Evolutionary conservation across 2,329 filamentous ascomycete species (phyloP).

Genomic region (Colletotrichum theobromicola): DNA sequence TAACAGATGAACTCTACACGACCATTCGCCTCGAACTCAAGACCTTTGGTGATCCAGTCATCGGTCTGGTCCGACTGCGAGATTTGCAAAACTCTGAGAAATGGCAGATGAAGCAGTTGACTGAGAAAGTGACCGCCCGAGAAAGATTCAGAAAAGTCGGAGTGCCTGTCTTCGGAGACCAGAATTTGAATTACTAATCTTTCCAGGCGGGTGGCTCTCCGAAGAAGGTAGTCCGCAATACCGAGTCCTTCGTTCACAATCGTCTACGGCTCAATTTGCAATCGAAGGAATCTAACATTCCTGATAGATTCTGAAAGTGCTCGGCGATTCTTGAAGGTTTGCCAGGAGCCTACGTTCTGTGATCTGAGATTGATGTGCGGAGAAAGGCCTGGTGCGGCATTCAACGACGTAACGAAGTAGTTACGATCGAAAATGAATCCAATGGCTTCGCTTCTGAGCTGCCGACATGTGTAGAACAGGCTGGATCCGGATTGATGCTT

Average conservation of each 20-base stretch:
- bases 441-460: background rate
- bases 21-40: background rate
- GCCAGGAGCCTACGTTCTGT: background rate
- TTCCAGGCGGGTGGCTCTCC: background rate
- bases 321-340: accelerated
- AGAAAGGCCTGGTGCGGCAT: background rate
- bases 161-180: accelerated
- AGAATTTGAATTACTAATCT: background rate
- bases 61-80: background rate
- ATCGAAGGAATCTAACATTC: background rate
- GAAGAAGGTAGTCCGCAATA: accelerated
- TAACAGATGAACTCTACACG: background rate
- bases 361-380: accelerated
- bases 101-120: background rate
- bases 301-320: accelerated
- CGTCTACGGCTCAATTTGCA: background rate
- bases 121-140: background rate
- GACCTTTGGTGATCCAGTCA: background rate
- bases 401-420: background rate
- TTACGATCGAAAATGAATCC: background rate
- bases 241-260: background rate
- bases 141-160: accelerated
- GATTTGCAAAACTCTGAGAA: background rate
- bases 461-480: background rate
- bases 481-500: background rate